A percentile compares a stretch with the other conserved stretches of the same genome.
Conservation (phyloP, 2,329 filamentous ascomycete genomes). For the Penicillium sp. region DNA sequence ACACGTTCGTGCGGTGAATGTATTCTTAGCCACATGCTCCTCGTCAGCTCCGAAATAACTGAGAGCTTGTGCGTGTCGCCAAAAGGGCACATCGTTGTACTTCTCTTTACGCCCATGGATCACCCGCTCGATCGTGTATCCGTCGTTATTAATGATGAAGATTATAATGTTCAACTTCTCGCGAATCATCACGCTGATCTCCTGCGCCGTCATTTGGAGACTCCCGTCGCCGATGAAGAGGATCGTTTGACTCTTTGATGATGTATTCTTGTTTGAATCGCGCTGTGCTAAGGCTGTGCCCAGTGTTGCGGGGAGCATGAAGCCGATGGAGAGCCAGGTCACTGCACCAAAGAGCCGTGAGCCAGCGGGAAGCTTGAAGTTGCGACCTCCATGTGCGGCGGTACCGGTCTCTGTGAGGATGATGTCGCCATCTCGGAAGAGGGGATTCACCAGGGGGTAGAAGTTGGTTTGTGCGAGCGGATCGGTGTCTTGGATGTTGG, state of each 20-base stretch:
- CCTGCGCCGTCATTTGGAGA: slow-evolving; percentile 67
- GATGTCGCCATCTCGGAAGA: slow-evolving; percentile 56
- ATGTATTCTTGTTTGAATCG: slow-evolving; percentile 19
- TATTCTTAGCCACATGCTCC: slow-evolving; percentile 41
- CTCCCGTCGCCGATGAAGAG: slow-evolving; percentile 65
- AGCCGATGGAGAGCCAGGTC: slow-evolving; percentile 63
- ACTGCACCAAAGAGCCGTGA: slow-evolving; percentile 52
- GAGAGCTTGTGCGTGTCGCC: slow-evolving; percentile 54
- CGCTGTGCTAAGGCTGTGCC: slow-evolving; percentile 56
- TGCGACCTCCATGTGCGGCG: slow-evolving; percentile 55
- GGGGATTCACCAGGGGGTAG: slow-evolving; percentile 49
- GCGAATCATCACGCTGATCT: slow-evolving; percentile 64
- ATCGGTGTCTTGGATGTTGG: slow-evolving; percentile 46
- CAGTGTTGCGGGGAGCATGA: slow-evolving; percentile 60
- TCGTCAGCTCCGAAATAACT: slow-evolving; percentile 50
- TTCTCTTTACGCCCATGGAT: slow-evolving; percentile 56
- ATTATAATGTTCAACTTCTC: slow-evolving; percentile 52
- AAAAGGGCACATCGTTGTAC: slow-evolving; percentile 59
- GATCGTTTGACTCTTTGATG: slow-evolving; percentile 50
- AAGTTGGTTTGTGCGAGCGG: slow-evolving; percentile 51
- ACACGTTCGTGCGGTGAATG: slow-evolving; percentile 46
- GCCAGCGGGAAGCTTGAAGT: slow-evolving; percentile 53
- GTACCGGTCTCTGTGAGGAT: slow-evolving; percentile 62
- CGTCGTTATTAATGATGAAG: slow-evolving; percentile 61
- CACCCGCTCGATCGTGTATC: slow-evolving; percentile 60